Conservation (phyloP, 179 eudicot species). For the Drosera spatulata region DNA sequence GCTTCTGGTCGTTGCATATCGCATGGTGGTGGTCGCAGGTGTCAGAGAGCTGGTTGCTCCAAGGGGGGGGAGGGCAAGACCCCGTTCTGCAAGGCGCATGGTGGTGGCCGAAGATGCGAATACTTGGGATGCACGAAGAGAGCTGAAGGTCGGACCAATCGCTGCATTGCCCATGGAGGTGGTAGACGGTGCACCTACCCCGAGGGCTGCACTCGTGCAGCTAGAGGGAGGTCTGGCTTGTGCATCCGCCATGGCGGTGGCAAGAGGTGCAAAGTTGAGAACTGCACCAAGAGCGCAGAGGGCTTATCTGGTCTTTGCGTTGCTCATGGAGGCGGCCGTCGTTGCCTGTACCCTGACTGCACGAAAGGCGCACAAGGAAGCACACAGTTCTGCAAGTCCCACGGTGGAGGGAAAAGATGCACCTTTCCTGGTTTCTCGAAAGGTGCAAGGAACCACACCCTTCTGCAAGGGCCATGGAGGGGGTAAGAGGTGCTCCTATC, state of each 20-base stretch:
- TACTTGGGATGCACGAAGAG: slow-evolving; percentile 85
- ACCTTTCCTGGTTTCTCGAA: slow-evolving; percentile 44
- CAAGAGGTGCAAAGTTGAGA: slow-evolving; percentile 55
- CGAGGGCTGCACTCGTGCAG: slow-evolving; percentile 66
- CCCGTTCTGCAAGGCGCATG: slow-evolving; percentile 96
- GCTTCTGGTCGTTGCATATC: slow-evolving; percentile 53
- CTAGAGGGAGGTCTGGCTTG: slow-evolving; percentile 62
- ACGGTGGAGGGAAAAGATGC: slow-evolving; percentile 77
- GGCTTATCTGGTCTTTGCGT: slow-evolving; percentile 57
- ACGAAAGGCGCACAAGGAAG: slow-evolving; percentile 77
- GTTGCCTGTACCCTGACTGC: slow-evolving; percentile 48
- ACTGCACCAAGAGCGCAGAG: slow-evolving; percentile 64
- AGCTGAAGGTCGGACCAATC: slow-evolving; percentile 95
- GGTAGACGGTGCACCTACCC: slow-evolving; percentile 64
- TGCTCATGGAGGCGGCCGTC: slow-evolving; percentile 77
- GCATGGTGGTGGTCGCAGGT: slow-evolving; percentile 77
- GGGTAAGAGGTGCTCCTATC: slow-evolving; percentile 45
- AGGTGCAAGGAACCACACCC: slow-evolving; percentile 72
- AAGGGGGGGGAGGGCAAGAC: slow-evolving; percentile 98
- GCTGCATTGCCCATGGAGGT: slow-evolving; percentile 67
- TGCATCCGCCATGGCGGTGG: slow-evolving; percentile 90
- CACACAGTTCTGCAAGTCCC: slow-evolving; percentile 65
- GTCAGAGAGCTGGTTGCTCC: slow-evolving; percentile 74
- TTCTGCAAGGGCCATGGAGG: slow-evolving; percentile 75
- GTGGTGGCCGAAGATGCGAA: slow-evolving; percentile 95